Percentiles rank a stretch among this genome's conserved stretches.
These are phyloP conservation scores for Ceratocystis huliohia DNA, from an alignment of 2,329 filamentous ascomycete genomes.

Conservation along the genomic window DNA sequence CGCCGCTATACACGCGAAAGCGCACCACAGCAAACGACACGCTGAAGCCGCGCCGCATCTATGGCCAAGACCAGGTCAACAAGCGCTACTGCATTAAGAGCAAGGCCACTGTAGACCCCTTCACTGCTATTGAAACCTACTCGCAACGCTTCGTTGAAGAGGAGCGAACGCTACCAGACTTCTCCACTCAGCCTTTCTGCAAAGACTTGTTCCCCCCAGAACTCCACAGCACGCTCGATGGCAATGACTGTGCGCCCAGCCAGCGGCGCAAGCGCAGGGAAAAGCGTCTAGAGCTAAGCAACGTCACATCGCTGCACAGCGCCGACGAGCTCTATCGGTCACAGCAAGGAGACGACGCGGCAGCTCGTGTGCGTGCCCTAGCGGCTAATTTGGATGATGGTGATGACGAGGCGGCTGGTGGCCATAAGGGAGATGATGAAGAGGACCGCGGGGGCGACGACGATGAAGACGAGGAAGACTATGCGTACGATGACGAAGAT, in stretches of 20 bases:
- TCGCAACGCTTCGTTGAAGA: conserved; percentile 41
- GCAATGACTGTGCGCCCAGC: conserved; percentile 29
- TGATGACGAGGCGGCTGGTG: conserved; percentile 36
- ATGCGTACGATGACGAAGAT: conserved; percentile 44
- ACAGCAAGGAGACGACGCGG: conserved; percentile 26
- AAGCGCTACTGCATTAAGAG: conserved; percentile 42
- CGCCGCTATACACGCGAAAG: conserved; percentile 44
- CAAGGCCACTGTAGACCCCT: conserved; percentile 45
- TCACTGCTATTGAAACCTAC: conserved; percentile 46
- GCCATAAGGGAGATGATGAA: conserved; percentile 37
- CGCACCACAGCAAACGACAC: conserved; percentile 34
- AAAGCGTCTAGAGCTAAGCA: conserved; percentile 37
- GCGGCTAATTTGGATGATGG: conserved; percentile 32
- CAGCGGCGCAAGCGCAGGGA: conserved; percentile 27
- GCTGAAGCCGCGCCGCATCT: conserved; percentile 32
- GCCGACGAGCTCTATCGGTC: conserved; percentile 40
- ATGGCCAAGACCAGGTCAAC: conserved; percentile 48
- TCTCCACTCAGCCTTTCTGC: conserved; percentile 38
- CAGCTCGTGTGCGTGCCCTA: conserved; percentile 26
- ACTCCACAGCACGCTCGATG: conserved; percentile 43
- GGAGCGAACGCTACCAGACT: conserved; percentile 42
- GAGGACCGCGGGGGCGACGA: conserved; percentile 30
- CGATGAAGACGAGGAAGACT: conserved; percentile 32
- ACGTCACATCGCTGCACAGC: conserved; percentile 36
- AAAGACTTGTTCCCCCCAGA: conserved; percentile 44